phyloP scores from a whole-genome alignment of 208 protist genomes.

The Herpetomonas tarakana region DNA sequence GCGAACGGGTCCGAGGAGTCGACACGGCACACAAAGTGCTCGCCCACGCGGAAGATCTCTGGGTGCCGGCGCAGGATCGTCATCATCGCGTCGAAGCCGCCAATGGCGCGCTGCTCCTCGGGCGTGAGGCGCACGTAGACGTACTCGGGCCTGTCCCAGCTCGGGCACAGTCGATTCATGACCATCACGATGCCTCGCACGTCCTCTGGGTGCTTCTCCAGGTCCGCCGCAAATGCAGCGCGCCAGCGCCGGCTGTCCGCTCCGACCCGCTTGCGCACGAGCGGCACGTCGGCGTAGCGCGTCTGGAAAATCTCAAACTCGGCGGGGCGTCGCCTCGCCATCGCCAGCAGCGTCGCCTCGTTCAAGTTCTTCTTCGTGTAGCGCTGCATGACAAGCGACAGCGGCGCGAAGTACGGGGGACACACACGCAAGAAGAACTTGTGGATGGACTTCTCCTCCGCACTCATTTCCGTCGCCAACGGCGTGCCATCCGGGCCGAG shows the following conservation, averaged over 20 bases:
- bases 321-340: constrained; percentile 25
- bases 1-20: constrained; percentile 63
- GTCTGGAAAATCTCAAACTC: constrained; percentile 63
- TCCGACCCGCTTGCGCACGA: constrained; percentile 61
- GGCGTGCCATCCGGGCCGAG: constrained; percentile 35
- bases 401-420: constrained; percentile 70
- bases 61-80: constrained; percentile 58
- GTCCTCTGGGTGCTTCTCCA: constrained; percentile 70
- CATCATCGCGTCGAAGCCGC: constrained; percentile 66
- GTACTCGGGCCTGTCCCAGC: constrained; percentile 82
- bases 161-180: constrained; percentile 46
- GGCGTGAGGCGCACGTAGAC: constrained; percentile 66
- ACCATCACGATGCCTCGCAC: constrained; percentile 48
- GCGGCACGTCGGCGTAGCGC: constrained; percentile 42
- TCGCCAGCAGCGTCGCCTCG: constrained; percentile 26
- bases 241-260: constrained; percentile 71
- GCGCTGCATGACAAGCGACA: constrained; percentile 68
- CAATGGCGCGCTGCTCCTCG: constrained; percentile 35
- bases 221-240: constrained; percentile 52
- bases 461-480: constrained; percentile 11
- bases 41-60: constrained; percentile 55
- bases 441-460: constrained; percentile 24
- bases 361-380: constrained; percentile 80
- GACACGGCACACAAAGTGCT: constrained; percentile 67
- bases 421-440: constrained; percentile 76